A percentile compares a stretch with the other conserved stretches of the same genome.
Conservation (phyloP, 768 basidiomycete species). For the Clathrus columnatus region DNA sequence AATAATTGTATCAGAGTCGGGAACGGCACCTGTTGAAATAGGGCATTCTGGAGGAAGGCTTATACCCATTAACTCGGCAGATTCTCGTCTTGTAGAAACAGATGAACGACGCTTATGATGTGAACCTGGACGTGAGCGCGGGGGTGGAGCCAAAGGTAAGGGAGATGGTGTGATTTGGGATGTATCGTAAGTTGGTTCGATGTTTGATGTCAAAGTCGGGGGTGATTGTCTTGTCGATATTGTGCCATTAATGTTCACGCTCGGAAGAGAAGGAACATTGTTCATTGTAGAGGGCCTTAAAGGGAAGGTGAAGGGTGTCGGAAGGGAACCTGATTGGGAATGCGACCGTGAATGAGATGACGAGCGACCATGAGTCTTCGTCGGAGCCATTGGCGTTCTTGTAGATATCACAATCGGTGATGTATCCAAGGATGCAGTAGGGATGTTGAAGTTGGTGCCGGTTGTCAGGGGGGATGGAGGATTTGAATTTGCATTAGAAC, state of each 20-base stretch:
- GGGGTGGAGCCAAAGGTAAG: conserved; percentile 22
- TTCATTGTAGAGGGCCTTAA: conserved; percentile 31
- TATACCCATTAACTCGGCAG: conserved; percentile 85
- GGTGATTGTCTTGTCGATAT: too few species aligned
- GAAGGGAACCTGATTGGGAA: conserved; percentile 29
- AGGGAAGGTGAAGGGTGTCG: conserved; percentile 26
- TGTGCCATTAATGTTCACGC: conserved; percentile 15
- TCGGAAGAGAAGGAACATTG: conserved; percentile 27
- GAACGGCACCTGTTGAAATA: too few species aligned
- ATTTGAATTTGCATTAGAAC: neutral
- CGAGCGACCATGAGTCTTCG: conserved; percentile 50
- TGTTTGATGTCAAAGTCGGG: too few species aligned
- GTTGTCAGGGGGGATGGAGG: neutral
- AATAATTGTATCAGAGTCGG: conserved; percentile 52
- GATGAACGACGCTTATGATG: conserved; percentile 82
- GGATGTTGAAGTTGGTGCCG: conserved; percentile 57
- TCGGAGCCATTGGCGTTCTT: conserved; percentile 27
- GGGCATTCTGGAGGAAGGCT: conserved; percentile 32
- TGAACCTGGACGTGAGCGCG: conserved; percentile 48
- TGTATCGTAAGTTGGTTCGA: too few species aligned
- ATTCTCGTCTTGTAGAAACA: conserved; percentile 84
- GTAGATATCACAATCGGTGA: conserved; percentile 29
- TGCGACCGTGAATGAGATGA: conserved; percentile 55
- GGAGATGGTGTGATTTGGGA: too few species aligned
- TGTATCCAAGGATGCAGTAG: conserved; percentile 45